These are phyloP conservation scores for Lithospermum erythrorhizon DNA, from an alignment of 257 asterid genomes.

Conservation along the genomic window DNA sequence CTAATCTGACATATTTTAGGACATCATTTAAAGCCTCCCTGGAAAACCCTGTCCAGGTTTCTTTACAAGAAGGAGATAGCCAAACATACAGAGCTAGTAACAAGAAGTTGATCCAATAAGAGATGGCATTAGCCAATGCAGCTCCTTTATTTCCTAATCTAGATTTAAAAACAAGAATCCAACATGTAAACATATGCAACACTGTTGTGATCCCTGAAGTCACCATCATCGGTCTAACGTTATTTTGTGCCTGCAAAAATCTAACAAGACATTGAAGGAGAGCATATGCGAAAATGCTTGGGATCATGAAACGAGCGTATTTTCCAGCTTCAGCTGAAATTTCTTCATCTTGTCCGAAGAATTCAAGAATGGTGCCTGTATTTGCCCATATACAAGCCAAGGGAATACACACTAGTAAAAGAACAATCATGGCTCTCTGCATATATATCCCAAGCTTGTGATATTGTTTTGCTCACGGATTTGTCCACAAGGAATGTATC, in stretches of 20 bases:
- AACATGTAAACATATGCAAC: constrained; percentile 42
- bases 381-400: constrained; percentile 58
- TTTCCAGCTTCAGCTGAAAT: constrained; percentile 65
- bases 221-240: constrained; percentile 77
- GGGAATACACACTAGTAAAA: constrained; percentile 49
- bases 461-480: constrained; percentile 72
- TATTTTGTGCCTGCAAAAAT: constrained; percentile 67
- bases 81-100: constrained; percentile 42
- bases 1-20: constrained; percentile 44
- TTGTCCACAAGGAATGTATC: constrained; percentile 86
- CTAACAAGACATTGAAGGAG: constrained; percentile 66
- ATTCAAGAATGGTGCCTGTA: constrained; percentile 45
- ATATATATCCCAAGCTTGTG: constrained; percentile 72
- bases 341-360: constrained; percentile 60
- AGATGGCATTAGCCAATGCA: constrained; percentile 49
- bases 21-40: constrained; percentile 45
- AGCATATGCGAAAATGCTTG: constrained; percentile 50
- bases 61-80: constrained; percentile 47
- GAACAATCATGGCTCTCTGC: constrained; percentile 71
- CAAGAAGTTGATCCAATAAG: constrained; percentile 55
- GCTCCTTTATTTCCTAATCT: constrained; percentile 67
- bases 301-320: constrained; percentile 60
- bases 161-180: constrained; percentile 56
- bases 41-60: constrained; percentile 71
- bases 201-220: constrained; percentile 50